Base-by-base conservation (phyloP, 1,139 yeast species). In the Kodamaea suecica region DNA sequence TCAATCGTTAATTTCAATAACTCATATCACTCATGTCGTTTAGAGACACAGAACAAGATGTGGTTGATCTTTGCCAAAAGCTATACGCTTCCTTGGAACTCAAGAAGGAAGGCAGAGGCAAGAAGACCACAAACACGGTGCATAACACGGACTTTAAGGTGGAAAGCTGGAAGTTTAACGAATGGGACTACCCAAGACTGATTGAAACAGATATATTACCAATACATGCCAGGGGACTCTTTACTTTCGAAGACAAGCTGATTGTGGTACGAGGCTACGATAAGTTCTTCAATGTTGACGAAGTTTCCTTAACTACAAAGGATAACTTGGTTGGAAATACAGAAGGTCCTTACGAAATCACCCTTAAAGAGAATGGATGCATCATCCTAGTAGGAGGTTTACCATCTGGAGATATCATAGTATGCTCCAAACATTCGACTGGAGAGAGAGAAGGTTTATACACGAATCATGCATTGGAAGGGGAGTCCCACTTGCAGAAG, bases 291-390 rank as follows among this genome's bases (percentile, higher is more conserved):
- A 90, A 84, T 52, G 67, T 87, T 8, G 76, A 70, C 39, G 98
- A 94, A 53, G 70, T 74, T 1, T 48, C 63, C 0, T 48, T 49
- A 3, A 83, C 95, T 0, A 70, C 63, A 36, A 69, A 78, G 66
- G 63, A 60, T 0, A 52, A 54, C 45, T 57, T 90, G 17, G 49
- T 55, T 24, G 38, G 48, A 1, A 52, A 67, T 15, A 82, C 95
- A 0, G 21, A 27, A 1, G 97, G 96, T 0, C 97, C 97, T 0
- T 92, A 84, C 55, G 78, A 75, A 13, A 73, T 88, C 4, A 80
- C 97, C 0, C 68, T 83, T 27, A 92, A 92, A 55, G 95, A 94
- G 40, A 94, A 92, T 52, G 99, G 99, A 0, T 92, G 97, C 52
- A 88, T 94, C 41, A 80, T 86, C 2, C 78, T 94, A 42, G 72